Base-by-base conservation (phyloP, 495 filamentous ascomycete genomes). In the Ascodesmis nigricans region DNA sequence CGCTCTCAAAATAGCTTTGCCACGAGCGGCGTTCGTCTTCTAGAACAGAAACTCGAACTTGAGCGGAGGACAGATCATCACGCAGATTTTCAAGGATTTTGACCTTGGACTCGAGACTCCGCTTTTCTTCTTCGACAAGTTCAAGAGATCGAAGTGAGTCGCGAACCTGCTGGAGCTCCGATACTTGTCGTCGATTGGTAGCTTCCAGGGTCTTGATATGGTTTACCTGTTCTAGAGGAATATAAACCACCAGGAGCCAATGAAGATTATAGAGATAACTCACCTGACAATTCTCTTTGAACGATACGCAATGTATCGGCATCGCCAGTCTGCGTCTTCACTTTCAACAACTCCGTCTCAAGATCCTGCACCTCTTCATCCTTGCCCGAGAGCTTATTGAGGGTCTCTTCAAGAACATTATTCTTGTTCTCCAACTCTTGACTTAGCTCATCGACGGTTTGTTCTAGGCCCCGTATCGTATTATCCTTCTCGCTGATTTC, bases 91-190 rank as follows among this genome's bases (percentile, higher is more conserved):
- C 69, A 61, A 87, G 73, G 17, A 75, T 56, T 39, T 76, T 67
- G 18, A 99, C 43, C 43, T 69, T 76, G 31, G 68, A 68, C 50
- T 92, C 74, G 33, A 99, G 58, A 0, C 69, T 66, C 40, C 75
- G 65, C 59, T 95, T 95, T 58, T 99, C 79, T 49, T 99, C 87
- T 45, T 95, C 83, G 0, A 93, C 73, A n/a, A 95, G 65, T 42
- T 92, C 81, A 3, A 92, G 71, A 22, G 74, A 78, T 53, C 78
- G 83, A 45, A 78, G 71, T 13, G 72, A 50, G 47, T 79, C 73
- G 10, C 80, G 69, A 25, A 84, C 62, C 38, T 78, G 71, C 33
- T 75, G 78, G 3, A 95, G 55, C 47, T 99, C 84, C 5, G 64
- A 53, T n/a, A 58, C 52, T 45, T 91, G 83, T 31, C 90, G 76